phyloP scores from a whole-genome alignment of 2,329 filamentous ascomycete species.

The Ophiocordyceps polyrhachis-furcata region DNA sequence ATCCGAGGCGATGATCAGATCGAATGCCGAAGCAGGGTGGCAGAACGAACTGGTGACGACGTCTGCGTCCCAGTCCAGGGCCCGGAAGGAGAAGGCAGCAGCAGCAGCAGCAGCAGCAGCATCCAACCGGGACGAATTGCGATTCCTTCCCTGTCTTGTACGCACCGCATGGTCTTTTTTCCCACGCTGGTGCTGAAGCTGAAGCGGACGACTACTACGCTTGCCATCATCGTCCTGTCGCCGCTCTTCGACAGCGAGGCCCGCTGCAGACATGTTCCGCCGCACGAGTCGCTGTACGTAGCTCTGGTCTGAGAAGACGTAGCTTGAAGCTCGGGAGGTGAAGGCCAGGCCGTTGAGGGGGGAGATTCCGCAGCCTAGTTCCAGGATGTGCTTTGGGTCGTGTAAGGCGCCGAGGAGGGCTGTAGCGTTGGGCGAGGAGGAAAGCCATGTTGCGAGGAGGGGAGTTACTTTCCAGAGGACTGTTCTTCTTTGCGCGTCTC shows the following conservation, averaged over 20 bases:
- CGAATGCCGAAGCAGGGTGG: conserved; percentile 30
- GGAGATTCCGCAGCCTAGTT: conserved; percentile 78
- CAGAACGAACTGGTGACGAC: conserved; percentile 27
- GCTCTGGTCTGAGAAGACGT: conserved; percentile 71
- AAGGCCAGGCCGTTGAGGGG: conserved; percentile 58
- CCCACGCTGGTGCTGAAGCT: too few relatives aligned
- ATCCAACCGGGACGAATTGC: too few relatives aligned
- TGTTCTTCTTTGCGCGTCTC: conserved; percentile 10
- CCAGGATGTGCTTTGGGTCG: conserved; percentile 45
- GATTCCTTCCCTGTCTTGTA: too few relatives aligned
- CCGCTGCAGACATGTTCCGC: conserved; percentile 54
- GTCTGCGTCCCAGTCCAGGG: conserved; percentile 71
- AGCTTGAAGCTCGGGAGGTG: conserved; percentile 38
- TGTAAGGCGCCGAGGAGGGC: conserved; percentile 33
- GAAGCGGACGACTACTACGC: too few relatives aligned
- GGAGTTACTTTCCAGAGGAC: conserved; percentile 89
- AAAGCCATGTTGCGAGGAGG: conserved; percentile 62
- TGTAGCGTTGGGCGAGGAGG: conserved; percentile 33
- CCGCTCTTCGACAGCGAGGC: neutral
- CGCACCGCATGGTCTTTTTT: too few relatives aligned
- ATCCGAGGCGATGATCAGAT: conserved; percentile 69
- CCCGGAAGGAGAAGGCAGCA: conserved; percentile 37
- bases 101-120: too few relatives aligned
- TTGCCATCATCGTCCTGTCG: neutral
- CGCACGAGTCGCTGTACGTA: conserved; percentile 67